Base-by-base conservation (phyloP, 1,284 basidiomycete species). In the Ustilago tritici region DNA sequence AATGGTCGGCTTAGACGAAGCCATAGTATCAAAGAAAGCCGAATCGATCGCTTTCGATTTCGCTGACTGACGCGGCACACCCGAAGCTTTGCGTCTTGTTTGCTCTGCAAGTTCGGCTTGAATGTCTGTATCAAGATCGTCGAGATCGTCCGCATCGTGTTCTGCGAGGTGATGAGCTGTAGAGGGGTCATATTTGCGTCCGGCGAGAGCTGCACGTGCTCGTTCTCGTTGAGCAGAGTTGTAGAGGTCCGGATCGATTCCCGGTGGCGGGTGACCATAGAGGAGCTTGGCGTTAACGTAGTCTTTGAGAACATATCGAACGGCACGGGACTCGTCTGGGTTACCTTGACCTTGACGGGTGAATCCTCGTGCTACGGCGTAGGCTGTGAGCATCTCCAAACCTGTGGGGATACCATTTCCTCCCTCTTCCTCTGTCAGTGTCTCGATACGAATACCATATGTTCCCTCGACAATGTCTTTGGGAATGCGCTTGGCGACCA, bases 231-330 rank as follows among this genome's bases (percentile, higher is more conserved):
- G 92, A 56, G 89, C 89, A 55, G 89, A 86, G 87, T 99, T 99
- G 89, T 96, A 99, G 2, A 89, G 88, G 61, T 91, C 90, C 14
- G 92, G 90, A 10, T 90, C 87, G 5, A 91, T 50, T 8, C 81
- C 87, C 10, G 97, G 95, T 19, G 94, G 87, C 0, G 90, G 92
- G 74, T 96, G 93, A 76, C 93, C 93, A 86, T 91, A 98, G 9
- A 99, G 89, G 0, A 99, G 90, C 81, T 94, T 95, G 41, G 94
- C 97, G 80, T 93, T 95, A 74, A 99, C 95, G 83, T 98, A 99
- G 88, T 99, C 97, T 87, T 99, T 99, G 65, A 99, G 90, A 62
- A 99, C 90, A 84, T 93, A 93, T 68, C 97, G 91, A 14, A 96
- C 94, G 0, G 96, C 92, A 61, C 95, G 92, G 28, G 95, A 94